These are phyloP conservation scores for Plantago lanceolata DNA, from an alignment of 305 asterid species.

Conservation along the genomic window DNA sequence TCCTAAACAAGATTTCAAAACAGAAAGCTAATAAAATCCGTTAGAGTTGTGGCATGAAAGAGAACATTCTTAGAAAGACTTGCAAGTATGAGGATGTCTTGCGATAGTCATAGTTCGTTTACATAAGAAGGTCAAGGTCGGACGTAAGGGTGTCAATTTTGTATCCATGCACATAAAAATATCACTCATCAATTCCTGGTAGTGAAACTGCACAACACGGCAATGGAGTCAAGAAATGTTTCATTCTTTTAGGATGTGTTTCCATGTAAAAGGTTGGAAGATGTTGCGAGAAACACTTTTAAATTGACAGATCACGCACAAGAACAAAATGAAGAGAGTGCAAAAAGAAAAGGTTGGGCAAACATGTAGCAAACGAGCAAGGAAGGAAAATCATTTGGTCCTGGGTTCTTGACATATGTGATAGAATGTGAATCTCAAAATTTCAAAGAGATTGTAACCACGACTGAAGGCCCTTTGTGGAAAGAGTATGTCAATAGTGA, in stretches of 20 bases:
- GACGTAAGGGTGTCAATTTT: background rate
- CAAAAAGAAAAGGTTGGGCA: background rate
- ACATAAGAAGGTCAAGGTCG: background rate
- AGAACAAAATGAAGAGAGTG: background rate
- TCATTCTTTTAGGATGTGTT: background rate
- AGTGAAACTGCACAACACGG: background rate
- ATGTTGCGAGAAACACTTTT: background rate
- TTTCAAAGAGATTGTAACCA: too few relatives aligned
- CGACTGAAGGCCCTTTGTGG: background rate
- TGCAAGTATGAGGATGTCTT: constrained; percentile 1
- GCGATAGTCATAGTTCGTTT: background rate
- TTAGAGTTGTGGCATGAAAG: background rate
- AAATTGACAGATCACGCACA: background rate
- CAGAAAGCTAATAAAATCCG: background rate
- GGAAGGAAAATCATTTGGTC: too few relatives aligned
- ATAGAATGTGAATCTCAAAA: background rate
- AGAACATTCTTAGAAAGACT: background rate
- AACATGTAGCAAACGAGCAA: background rate
- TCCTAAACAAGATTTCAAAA: background rate
- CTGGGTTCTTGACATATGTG: too few relatives aligned
- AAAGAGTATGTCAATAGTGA: background rate
- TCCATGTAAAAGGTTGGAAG: background rate
- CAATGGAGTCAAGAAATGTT: background rate
- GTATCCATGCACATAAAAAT: background rate
- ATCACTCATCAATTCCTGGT: background rate